phyloP scores from a whole-genome alignment of 495 filamentous ascomycete genomes.

The Penicillium nucicola region DNA sequence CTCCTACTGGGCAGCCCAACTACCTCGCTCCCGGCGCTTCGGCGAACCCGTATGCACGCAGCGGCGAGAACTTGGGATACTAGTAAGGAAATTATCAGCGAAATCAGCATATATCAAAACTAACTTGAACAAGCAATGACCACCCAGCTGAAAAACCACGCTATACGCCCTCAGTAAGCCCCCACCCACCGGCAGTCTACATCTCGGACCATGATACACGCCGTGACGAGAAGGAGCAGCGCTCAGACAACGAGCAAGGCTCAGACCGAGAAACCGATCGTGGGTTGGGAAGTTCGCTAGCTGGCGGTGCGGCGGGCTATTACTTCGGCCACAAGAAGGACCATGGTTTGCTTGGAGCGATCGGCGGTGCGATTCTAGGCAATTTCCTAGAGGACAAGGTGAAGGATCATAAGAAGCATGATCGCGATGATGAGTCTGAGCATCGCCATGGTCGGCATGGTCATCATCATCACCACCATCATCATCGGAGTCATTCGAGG shows the following conservation, averaged over 20 bases:
- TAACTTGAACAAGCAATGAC: constrained; percentile 7
- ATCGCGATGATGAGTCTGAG: constrained; percentile 5
- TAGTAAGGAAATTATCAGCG: constrained; percentile 31
- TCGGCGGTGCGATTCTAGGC: constrained; percentile 48
- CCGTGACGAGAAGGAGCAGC: neutral
- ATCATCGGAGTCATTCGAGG: constrained; percentile 27
- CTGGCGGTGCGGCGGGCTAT: constrained; percentile 46
- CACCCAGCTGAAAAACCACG: constrained; percentile 17
- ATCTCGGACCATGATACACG: constrained; percentile 13
- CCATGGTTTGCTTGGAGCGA: constrained; percentile 46
- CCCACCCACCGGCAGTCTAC: constrained; percentile 17
- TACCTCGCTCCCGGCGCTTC: constrained; percentile 45
- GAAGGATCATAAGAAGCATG: constrained; percentile 27
- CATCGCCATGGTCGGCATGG: constrained; percentile 19
- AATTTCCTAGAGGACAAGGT: constrained; percentile 42
- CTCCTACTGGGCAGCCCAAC: constrained; percentile 33
- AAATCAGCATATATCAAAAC: neutral
- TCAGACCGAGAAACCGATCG: constrained; percentile 38
- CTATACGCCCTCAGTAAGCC: constrained; percentile 18
- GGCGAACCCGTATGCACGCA: constrained; percentile 43
- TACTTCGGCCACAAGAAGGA: constrained; percentile 45
- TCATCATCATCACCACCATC: constrained; percentile 14
- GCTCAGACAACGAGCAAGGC: constrained; percentile 4
- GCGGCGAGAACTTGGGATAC: constrained; percentile 34
- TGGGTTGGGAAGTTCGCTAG: constrained; percentile 38